phyloP scores from a whole-genome alignment of 2,329 filamentous ascomycete genomes.

The Rhynchosporium secalis region DNA sequence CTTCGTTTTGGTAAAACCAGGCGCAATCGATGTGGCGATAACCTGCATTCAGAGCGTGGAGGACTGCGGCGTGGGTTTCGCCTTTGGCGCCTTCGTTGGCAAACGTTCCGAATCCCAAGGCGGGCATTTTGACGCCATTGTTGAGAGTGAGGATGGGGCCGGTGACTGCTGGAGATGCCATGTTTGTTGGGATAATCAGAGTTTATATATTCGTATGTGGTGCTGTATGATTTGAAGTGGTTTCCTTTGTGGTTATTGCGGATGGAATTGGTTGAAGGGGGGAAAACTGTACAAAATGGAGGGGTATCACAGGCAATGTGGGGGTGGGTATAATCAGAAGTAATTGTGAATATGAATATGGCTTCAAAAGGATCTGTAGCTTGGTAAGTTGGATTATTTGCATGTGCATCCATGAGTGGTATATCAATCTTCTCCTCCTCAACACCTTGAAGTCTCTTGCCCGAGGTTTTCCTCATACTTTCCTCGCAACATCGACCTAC shows the following conservation, averaged over 20 bases:
- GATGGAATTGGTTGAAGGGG: neutral
- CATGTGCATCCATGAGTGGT: conserved; percentile 19
- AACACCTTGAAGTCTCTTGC: conserved; percentile 23
- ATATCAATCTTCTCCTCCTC: conserved; percentile 20
- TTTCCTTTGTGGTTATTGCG: too few relatives aligned
- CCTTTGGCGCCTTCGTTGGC: conserved; percentile 40
- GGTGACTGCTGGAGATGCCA: conserved; percentile 36
- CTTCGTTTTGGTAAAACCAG: conserved; percentile 79
- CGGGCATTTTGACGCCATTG: conserved; percentile 42
- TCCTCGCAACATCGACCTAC: conserved; percentile 1
- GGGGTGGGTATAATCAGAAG: too few relatives aligned
- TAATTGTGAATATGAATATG: too few relatives aligned
- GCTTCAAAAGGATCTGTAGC: too few relatives aligned
- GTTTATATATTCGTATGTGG: neutral
- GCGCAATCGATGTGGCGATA: conserved; percentile 71
- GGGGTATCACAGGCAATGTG: neutral
- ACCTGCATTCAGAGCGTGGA: conserved; percentile 64
- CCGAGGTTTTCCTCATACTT: conserved; percentile 24
- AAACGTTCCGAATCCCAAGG: conserved; percentile 49
- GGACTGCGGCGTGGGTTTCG: conserved; percentile 50
- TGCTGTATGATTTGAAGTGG: too few relatives aligned
- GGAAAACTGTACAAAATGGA: conserved; percentile 3
- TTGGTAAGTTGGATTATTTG: conserved; percentile 9
- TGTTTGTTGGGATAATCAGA: conserved; percentile 7
- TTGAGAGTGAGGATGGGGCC: conserved; percentile 40